phyloP scores from a whole-genome alignment of 768 basidiomycete species.

The Hericium rajendrae region DNA sequence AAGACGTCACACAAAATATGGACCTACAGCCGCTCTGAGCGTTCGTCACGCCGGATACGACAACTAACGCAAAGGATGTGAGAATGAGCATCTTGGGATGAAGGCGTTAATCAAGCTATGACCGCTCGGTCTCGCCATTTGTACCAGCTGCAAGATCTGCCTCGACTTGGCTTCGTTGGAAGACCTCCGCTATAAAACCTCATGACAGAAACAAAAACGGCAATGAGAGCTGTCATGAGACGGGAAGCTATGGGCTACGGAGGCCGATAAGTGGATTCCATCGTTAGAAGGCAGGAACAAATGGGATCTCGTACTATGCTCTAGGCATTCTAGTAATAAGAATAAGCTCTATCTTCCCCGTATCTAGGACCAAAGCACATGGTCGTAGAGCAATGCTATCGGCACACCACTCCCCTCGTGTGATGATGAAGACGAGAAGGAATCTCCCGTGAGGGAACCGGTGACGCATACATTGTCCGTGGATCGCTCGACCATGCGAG shows the following conservation, averaged over 20 bases:
- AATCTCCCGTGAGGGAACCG: background rate
- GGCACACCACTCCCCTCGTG: background rate
- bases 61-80: background rate
- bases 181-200: background rate
- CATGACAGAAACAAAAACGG: background rate
- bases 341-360: background rate
- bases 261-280: background rate
- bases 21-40: background rate
- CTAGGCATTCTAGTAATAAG: background rate
- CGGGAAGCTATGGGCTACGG: background rate
- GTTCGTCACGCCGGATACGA: background rate
- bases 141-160: background rate
- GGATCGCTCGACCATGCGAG: background rate
- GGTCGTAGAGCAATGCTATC: background rate
- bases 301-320: background rate
- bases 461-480: background rate
- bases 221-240: background rate
- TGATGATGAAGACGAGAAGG: background rate
- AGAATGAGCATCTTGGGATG: background rate
- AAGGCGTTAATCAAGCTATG: background rate
- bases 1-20: background rate
- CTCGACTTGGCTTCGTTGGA: background rate
- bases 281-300: background rate
- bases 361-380: background rate
- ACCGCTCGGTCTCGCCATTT: too few species aligned